These are phyloP conservation scores for Phytomonas sp. DNA, from an alignment of 208 protist species.

Conservation along the genomic window DNA sequence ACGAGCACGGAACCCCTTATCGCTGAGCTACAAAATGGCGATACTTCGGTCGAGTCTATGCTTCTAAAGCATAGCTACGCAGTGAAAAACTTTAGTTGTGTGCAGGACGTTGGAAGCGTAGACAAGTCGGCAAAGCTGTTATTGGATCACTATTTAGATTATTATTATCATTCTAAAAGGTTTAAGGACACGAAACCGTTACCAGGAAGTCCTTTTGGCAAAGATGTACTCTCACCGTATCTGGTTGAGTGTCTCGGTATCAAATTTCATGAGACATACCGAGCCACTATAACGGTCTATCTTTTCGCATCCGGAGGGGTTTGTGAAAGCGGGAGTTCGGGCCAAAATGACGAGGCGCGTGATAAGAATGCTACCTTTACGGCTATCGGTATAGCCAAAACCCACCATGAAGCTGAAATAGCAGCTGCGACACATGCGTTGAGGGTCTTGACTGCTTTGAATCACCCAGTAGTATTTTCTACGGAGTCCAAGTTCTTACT, in stretches of 20 bases:
- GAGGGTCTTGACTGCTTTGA: slow-evolving; percentile 31
- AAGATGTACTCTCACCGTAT: slow-evolving; percentile 21
- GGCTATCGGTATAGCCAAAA: slow-evolving; percentile 61
- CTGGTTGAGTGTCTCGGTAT: slow-evolving; percentile 61
- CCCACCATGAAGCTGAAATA: slow-evolving; percentile 34
- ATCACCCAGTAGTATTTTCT: slow-evolving; percentile 18
- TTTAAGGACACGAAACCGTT: background rate
- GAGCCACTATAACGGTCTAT: slow-evolving; percentile 66
- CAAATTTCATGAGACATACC: slow-evolving; percentile 43
- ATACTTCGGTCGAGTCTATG: slow-evolving; percentile 36
- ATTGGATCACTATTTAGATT: slow-evolving; percentile 44
- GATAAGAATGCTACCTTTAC: slow-evolving; percentile 33
- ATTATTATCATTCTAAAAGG: slow-evolving; percentile 7
- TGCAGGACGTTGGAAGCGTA: slow-evolving; percentile 7
- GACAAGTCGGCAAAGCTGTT: slow-evolving; percentile 22
- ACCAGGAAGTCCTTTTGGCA: background rate
- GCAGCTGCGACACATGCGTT: slow-evolving; percentile 75
- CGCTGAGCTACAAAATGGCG: background rate
- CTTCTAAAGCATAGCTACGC: slow-evolving; percentile 52
- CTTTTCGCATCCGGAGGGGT: slow-evolving; percentile 14
- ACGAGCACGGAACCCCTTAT: background rate
- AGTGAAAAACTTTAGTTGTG: slow-evolving; percentile 1
- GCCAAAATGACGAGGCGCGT: slow-evolving; percentile 2
- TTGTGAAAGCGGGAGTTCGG: background rate
- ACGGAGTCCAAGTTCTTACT: background rate